Base-by-base conservation (phyloP, 2,329 filamentous ascomycete genomes). In the Cordyceps pruinosa region DNA sequence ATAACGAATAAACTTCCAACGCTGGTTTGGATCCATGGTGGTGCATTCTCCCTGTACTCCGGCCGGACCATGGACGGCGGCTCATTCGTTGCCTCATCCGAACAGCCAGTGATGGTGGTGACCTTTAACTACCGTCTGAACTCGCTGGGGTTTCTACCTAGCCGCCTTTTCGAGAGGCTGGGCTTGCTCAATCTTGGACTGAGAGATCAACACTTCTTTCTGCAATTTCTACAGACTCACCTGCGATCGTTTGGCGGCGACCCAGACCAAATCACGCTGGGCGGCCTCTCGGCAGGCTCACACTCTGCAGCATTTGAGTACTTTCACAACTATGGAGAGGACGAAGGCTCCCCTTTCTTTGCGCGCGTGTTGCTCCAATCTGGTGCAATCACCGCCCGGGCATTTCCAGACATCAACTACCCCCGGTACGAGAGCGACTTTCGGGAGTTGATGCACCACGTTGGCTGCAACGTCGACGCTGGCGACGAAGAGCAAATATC, bases 231-330 rank as follows among this genome's bases (percentile, higher is more conserved):
- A 0, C 75, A 81, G 49, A 71, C 70, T 9, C 67, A 84, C 58
- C 80, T 84, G 52, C 61, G 66, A 2, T 65, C 71, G 2, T 84
- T 85, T 54, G 80, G 82, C 0, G 81, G 82, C 3, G 75, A 84
- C 53, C 72, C 74, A 0, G 61, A 65, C 1, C 72, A 76, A 7
- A 77, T 85, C 0, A 82, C 79, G 0, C 74, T 84, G 19, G 75
- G 75, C 57, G 82, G 83, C 0, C 77, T 81, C 59, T 79, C 75
- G 10, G 80, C 82, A 0, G 82, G 83, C 47, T 63, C 68, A 8
- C 71, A 73, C 57, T 72, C 71, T 0, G 69, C 71, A 0, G 71
- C 70, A 7, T 70, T 73, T 2, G 69, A 72, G 48, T 71, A 73
- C 34, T 72, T 72, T 34, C 70, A 73, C 50, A 73, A 71, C 41